Evolutionary conservation across 164 flowering plant genomes (phyloP).

Genomic region (Chimonanthus salicifolius): DNA sequence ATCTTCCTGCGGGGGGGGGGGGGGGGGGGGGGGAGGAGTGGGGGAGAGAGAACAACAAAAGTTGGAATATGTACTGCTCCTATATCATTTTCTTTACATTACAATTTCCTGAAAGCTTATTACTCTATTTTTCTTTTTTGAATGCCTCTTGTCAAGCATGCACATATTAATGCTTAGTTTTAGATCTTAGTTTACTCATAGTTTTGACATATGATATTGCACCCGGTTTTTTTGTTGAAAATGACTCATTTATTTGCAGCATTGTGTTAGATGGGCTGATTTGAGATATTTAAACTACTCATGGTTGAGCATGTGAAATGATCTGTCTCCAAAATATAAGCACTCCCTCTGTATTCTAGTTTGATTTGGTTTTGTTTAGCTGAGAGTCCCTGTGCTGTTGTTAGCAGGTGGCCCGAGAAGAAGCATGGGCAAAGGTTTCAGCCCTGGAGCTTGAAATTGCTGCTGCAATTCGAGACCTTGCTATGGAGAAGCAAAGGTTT

Average conservation of each 20-base stretch:
- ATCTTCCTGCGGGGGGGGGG: too few species aligned
- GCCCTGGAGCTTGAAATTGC: slow-evolving; percentile 84
- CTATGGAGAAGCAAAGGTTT: slow-evolving; percentile 74
- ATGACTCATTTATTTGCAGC: not conserved
- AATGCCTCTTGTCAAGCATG: not conserved
- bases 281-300: not conserved
- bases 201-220: not conserved
- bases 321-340: not conserved
- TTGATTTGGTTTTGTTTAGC: slow-evolving; percentile 23
- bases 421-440: slow-evolving; percentile 98
- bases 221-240: not conserved
- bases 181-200: not conserved
- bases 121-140: not conserved
- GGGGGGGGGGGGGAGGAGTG: too few species aligned
- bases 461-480: slow-evolving; percentile 87
- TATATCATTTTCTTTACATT: not conserved
- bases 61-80: too few species aligned
- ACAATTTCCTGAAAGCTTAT: too few species aligned
- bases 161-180: not conserved
- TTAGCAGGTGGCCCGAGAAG: slow-evolving; percentile 99
- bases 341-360: not conserved
- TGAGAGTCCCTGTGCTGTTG: slow-evolving; percentile 36
- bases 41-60: too few species aligned
- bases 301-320: not conserved
- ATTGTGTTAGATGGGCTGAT: not conserved